phyloP scores from a whole-genome alignment of 345 rosid species.

The Punica granatum region DNA sequence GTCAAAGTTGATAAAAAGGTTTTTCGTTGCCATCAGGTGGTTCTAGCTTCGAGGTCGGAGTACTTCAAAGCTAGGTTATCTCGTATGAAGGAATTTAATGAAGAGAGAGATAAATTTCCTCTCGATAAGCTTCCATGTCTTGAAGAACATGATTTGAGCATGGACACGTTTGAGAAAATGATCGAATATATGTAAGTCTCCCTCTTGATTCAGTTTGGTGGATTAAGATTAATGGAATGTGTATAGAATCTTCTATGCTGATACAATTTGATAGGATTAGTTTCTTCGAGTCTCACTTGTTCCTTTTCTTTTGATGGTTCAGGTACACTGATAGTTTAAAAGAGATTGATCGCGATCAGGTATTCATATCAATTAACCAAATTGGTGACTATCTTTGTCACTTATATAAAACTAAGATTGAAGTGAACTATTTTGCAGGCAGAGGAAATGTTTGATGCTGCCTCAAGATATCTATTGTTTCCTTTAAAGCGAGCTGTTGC shows the following conservation, averaged over 20 bases:
- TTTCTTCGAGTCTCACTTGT: background rate
- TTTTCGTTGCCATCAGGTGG: slow-evolving; percentile 86
- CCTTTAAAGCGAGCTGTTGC: slow-evolving; percentile 97
- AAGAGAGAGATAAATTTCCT: slow-evolving; percentile 37
- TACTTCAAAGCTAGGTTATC: slow-evolving; percentile 84
- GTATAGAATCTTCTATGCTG: too few species aligned
- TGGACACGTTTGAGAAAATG: slow-evolving; percentile 81
- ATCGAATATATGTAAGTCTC: slow-evolving; percentile 83
- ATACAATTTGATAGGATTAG: background rate
- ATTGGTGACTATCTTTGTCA: background rate
- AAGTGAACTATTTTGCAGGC: slow-evolving; percentile 43
- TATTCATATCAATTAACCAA: slow-evolving; percentile 17
- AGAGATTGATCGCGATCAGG: slow-evolving; percentile 80
- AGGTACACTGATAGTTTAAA: slow-evolving; percentile 96
- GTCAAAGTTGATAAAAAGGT: slow-evolving; percentile 57
- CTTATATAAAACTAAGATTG: background rate
- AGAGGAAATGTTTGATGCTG: slow-evolving; percentile 93
- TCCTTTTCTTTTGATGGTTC: slow-evolving; percentile 17
- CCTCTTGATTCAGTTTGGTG: background rate
- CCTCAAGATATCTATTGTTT: slow-evolving; percentile 86
- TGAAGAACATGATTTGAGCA: slow-evolving; percentile 83
- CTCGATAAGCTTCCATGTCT: slow-evolving; percentile 51
- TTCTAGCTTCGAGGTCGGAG: slow-evolving; percentile 93
- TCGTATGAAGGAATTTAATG: slow-evolving; percentile 64
- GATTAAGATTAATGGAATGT: background rate